Base-by-base conservation (phyloP, 2,329 filamentous ascomycete species). In the Tolypocladium tundrense region DNA sequence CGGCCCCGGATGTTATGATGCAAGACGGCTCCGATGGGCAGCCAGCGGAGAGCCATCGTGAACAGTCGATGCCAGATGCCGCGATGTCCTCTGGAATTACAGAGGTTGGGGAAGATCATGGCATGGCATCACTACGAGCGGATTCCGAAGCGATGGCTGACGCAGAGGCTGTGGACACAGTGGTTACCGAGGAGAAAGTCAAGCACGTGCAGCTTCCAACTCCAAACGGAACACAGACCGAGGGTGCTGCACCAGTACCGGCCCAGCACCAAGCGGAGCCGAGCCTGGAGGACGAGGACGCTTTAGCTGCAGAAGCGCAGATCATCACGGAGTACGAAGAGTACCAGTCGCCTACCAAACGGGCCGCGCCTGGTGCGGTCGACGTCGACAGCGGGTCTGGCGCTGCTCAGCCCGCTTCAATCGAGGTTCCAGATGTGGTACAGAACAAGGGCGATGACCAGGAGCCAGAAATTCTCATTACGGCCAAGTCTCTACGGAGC, bases 401-500 rank as follows among this genome's bases (percentile, higher is more conserved):
- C 14, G 43, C 42, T 2, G 13, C 45, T 35, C 35, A 21, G 19
- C 13, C 56, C 43, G 53, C 16, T 39, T 33, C 43, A 13, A 16
- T n/a, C 53, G 59, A 62, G 24, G 54, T 50, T n/a, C 39, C 54
- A 10, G 58, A 55, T 45, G 55, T 59, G 53, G 56, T 43, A 31
- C 56, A 57, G 59, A 62, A 11, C 31, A 8, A 1, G 10, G 48
- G 54, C 53, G 27, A 59, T 57, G 54, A 21, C 33, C 60, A 60
- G 48, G 60, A 61, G 55, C 57, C 61, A 7, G 70, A 72, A 16
- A 53, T 64, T n/a, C 56, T 62, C 42, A 67, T 68, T 53, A 65
- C 66, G 11, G 63, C 65, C 41, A 68, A 69, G 54, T 67, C 69
- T 19, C 62, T 70, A 33, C 69, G 70, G 39, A 68, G 68, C 60